phyloP scores from a whole-genome alignment of 2,329 filamentous ascomycete genomes.

The Drechslerella coelobrocha region DNA sequence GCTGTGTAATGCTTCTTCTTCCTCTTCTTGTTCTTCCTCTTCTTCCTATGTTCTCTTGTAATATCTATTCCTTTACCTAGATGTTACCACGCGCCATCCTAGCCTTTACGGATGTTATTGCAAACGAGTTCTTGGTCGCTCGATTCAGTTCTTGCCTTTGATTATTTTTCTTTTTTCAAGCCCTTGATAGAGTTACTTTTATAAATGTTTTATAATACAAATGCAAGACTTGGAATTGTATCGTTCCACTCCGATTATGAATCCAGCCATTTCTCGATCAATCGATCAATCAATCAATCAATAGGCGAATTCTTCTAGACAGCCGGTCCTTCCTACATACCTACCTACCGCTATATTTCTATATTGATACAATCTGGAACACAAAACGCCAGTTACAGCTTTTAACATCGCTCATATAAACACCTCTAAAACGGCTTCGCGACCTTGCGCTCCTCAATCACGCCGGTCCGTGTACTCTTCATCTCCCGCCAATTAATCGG shows the following conservation, averaged over 20 bases:
- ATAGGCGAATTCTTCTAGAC: no score
- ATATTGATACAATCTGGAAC: neutral
- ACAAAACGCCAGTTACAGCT: conserved; percentile 3
- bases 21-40: neutral
- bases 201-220: neutral
- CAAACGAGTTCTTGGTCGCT: no score
- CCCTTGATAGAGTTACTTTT: neutral
- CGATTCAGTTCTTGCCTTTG: no score
- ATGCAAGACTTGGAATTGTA: neutral
- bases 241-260: neutral
- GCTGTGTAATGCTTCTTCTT: conserved; percentile 6
- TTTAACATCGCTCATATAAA: neutral
- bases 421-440: conserved; percentile 71
- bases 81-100: no score
- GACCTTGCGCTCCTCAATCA: conserved; percentile 83
- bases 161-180: neutral
- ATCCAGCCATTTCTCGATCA: neutral
- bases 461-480: conserved; percentile 78
- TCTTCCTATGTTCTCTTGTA: neutral
- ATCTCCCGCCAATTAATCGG: conserved; percentile 97
- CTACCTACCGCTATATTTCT: neutral
- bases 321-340: no score
- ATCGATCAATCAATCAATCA: no score
- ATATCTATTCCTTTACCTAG: no score
- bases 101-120: no score